phyloP scores from a whole-genome alignment of 306 rosid species.

The Datisca glomerata region DNA sequence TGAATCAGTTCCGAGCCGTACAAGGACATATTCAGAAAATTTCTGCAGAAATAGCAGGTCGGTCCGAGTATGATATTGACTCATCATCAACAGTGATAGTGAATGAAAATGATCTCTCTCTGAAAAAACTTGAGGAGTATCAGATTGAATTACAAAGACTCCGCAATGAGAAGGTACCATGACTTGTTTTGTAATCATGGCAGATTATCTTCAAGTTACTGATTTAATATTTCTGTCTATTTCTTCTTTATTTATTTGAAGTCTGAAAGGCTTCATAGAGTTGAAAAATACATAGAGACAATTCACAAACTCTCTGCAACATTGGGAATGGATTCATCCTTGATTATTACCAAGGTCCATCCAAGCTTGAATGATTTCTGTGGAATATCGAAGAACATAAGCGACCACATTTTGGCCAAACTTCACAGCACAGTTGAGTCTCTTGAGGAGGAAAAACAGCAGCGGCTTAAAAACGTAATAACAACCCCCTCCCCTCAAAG shows the following conservation, averaged over 20 bases:
- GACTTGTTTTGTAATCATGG: neutral
- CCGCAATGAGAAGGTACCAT: constrained; percentile 59
- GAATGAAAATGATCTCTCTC: constrained; percentile 78
- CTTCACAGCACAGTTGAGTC: constrained; percentile 64
- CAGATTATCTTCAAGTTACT: constrained; percentile 4
- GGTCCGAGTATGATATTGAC: constrained; percentile 29
- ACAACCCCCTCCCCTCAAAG: neutral
- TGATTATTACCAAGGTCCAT: constrained; percentile 62
- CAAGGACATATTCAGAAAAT: constrained; percentile 69
- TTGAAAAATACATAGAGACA: constrained; percentile 45
- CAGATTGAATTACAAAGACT: constrained; percentile 67
- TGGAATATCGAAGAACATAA: constrained; percentile 64
- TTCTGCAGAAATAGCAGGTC: constrained; percentile 76
- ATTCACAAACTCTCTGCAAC: constrained; percentile 62
- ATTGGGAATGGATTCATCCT: constrained; percentile 73
- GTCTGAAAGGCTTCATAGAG: constrained; percentile 76
- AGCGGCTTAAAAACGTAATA: constrained; percentile 71
- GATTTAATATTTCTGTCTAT: constrained; percentile 5
- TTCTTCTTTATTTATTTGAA: constrained; percentile 21
- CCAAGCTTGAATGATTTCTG: constrained; percentile 69
- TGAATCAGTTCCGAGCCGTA: constrained; percentile 61
- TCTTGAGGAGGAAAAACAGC: constrained; percentile 73
- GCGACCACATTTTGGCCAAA: constrained; percentile 55
- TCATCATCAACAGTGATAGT: constrained; percentile 28
- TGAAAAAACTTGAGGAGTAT: constrained; percentile 81